Conservation (phyloP, 352 stramenopile genomes). For the Phytophthora capsici region DNA sequence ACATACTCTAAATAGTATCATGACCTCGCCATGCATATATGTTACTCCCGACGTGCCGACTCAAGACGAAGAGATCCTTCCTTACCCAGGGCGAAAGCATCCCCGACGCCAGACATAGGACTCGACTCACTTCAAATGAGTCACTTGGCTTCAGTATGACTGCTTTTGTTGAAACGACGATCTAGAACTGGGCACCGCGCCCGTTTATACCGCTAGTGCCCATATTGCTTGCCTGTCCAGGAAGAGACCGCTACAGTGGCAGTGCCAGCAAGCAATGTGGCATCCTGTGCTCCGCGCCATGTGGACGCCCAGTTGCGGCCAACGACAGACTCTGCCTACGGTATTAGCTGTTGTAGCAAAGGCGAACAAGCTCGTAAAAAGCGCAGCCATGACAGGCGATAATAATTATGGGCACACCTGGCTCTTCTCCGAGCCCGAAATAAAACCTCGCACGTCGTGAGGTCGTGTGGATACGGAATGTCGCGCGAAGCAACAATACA, state of each 20-base stretch:
- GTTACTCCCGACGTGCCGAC: too few relatives aligned
- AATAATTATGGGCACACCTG: slow-evolving; percentile 18
- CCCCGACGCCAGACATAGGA: background rate
- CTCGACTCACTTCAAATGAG: too few relatives aligned
- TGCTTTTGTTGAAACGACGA: slow-evolving; percentile 1
- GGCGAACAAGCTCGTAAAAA: background rate
- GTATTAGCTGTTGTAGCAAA: background rate
- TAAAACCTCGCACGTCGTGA: slow-evolving; percentile 20
- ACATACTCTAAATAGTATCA: too few relatives aligned
- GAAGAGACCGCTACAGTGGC: background rate
- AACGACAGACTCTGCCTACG: background rate
- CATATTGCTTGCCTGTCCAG: slow-evolving; percentile 5
- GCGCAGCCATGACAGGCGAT: slow-evolving; percentile 17
- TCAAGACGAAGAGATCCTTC: too few relatives aligned
- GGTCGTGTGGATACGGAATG: slow-evolving; percentile 18
- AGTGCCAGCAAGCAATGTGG: background rate
- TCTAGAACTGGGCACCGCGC: slow-evolving; percentile 5
- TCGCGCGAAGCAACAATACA: slow-evolving; percentile 20
- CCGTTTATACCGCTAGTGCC: slow-evolving; percentile 2
- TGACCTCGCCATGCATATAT: too few relatives aligned
- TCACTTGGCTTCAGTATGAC: slow-evolving; percentile 3
- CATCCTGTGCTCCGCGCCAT: background rate
- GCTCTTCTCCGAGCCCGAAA: slow-evolving; percentile 19
- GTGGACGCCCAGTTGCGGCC: slow-evolving; percentile 1
- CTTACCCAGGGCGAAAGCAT: too few relatives aligned